Percentiles rank a stretch among this genome's conserved stretches.
phyloP scores from a whole-genome alignment of 2,329 filamentous ascomycete genomes.

The Neospermospora avenae region DNA sequence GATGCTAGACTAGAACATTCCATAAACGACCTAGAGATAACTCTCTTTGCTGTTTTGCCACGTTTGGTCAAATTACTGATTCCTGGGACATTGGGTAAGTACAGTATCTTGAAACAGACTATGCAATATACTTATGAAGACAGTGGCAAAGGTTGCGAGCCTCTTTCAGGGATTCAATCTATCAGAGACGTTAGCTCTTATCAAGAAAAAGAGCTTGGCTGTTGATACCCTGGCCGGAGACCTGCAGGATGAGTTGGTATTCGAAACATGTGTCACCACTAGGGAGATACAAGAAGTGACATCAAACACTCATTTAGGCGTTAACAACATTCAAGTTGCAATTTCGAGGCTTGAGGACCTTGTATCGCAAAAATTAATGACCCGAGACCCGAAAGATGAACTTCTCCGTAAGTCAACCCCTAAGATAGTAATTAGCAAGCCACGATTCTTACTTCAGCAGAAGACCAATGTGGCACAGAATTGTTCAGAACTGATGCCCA shows the following conservation, averaged over 20 bases:
- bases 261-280: no score
- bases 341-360: neutral
- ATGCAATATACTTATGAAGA: neutral
- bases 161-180: conserved; percentile 1
- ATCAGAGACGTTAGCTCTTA: neutral
- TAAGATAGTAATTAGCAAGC: neutral
- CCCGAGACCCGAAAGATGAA: neutral
- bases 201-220: neutral
- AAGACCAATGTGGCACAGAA: neutral
- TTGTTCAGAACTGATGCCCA: no score
- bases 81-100: conserved; percentile 3
- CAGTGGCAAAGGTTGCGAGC: neutral
- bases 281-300: no score
- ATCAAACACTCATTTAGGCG: no score
- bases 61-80: neutral
- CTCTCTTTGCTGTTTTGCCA: conserved; percentile 3
- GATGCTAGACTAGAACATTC: neutral
- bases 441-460: neutral
- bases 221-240: neutral
- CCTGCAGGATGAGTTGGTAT: neutral
- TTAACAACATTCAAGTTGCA: neutral
- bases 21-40: neutral
- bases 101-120: neutral
- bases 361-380: neutral
- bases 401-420: neutral